Conservation (phyloP, 2,329 filamentous ascomycete species). For the Paraphaeosphaeria minitans region DNA sequence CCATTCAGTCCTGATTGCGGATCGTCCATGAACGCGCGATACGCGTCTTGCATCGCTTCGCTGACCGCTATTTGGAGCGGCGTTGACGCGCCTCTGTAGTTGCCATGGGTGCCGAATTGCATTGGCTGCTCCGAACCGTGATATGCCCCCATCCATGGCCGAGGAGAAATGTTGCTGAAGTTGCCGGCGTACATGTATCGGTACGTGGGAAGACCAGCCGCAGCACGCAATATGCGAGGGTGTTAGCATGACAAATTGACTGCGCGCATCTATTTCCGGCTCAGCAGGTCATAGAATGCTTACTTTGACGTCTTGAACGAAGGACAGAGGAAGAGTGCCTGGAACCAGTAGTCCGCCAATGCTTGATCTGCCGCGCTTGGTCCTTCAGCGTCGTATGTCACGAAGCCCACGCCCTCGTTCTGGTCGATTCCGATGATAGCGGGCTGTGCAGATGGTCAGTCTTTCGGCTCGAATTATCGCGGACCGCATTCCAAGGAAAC, state of each 20-base stretch:
- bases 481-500: background rate
- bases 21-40: slow-evolving; percentile 31
- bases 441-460: slow-evolving; percentile 12
- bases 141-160: slow-evolving; percentile 22
- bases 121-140: slow-evolving; percentile 21
- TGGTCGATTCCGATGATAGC: slow-evolving; percentile 33
- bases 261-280: background rate
- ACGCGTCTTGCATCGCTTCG: slow-evolving; percentile 34
- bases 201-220: slow-evolving; percentile 11
- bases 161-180: slow-evolving; percentile 19
- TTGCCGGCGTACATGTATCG: slow-evolving; percentile 18
- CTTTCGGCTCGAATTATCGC: background rate
- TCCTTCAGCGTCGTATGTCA: slow-evolving; percentile 4
- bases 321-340: slow-evolving; percentile 11
- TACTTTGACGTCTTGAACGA: slow-evolving; percentile 12
- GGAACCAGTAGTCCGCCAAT: slow-evolving; percentile 2
- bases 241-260: slow-evolving; percentile 3
- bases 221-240: background rate
- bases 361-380: slow-evolving; percentile 1
- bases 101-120: slow-evolving; percentile 18
- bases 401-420: slow-evolving; percentile 11
- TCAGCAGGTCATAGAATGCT: background rate
- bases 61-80: slow-evolving; percentile 30
- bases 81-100: slow-evolving; percentile 12
- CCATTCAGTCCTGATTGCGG: slow-evolving; percentile 17